Evolutionary conservation across 1,284 basidiomycete species (phyloP).

Genomic region (Polyporus tsugae): DNA sequence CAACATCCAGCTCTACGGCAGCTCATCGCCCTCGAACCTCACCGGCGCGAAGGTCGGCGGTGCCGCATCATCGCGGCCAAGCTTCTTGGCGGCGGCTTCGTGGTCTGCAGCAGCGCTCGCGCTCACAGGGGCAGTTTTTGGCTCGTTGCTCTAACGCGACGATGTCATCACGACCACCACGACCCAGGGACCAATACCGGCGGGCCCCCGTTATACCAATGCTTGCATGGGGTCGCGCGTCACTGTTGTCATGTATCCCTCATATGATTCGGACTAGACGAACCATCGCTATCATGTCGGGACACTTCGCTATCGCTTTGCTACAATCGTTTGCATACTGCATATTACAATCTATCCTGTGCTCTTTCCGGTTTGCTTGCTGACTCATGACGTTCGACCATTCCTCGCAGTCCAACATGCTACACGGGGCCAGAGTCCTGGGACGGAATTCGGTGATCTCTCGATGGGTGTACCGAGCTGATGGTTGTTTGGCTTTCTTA

Average conservation of each 20-base stretch:
- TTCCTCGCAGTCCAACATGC: neutral
- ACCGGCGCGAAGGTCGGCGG: slow-evolving; percentile 34
- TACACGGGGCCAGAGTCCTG: too few species aligned
- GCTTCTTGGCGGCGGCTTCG: slow-evolving; percentile 9
- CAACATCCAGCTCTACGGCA: slow-evolving; percentile 56
- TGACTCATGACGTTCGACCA: neutral
- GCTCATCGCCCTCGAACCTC: slow-evolving; percentile 40
- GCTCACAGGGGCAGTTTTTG: slow-evolving; percentile 14
- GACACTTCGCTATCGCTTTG: slow-evolving; percentile 5
- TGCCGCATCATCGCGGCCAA: slow-evolving; percentile 14
- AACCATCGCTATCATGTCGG: slow-evolving; percentile 10
- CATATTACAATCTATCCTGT: neutral
- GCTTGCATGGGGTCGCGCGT: neutral
- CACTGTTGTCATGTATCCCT: neutral
- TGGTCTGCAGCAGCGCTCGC: slow-evolving; percentile 21
- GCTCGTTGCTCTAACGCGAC: slow-evolving; percentile 17
- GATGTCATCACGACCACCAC: neutral
- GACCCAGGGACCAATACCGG: neutral
- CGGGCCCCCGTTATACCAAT: slow-evolving; percentile 7
- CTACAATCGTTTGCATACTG: neutral
- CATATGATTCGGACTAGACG: slow-evolving; percentile 4
- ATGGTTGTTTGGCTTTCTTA: neutral
- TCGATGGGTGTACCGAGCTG: neutral
- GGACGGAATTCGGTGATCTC: neutral
- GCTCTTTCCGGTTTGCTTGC: neutral